A percentile compares a stretch with the other conserved stretches of the same genome.
phyloP scores from a whole-genome alignment of 768 basidiomycete species.

The Psilocybe subaeruginosa region DNA sequence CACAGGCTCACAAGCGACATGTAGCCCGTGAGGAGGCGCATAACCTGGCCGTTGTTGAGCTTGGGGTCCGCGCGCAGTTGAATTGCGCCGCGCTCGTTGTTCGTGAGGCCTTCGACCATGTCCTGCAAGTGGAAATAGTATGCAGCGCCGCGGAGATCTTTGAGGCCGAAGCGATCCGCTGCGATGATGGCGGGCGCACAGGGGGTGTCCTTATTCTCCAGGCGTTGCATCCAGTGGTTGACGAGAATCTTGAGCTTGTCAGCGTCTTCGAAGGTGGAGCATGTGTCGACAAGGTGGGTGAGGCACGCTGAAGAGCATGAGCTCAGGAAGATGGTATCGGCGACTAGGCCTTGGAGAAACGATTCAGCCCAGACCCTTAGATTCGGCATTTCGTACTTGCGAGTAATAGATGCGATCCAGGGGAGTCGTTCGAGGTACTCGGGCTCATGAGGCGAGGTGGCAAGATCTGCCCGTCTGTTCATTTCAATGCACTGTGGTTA shows the following conservation, averaged over 20 bases:
- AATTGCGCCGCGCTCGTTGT: constrained; percentile 29
- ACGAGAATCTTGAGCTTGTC: constrained; percentile 26
- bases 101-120: constrained; percentile 31
- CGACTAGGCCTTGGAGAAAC: constrained; percentile 33
- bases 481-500: neutral
- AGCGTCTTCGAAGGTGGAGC: constrained; percentile 21
- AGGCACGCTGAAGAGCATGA: constrained; percentile 39
- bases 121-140: constrained; percentile 42
- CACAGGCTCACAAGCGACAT: constrained; percentile 38
- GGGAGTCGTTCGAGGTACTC: constrained; percentile 41
- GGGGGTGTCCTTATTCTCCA: constrained; percentile 32
- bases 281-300: constrained; percentile 30
- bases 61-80: constrained; percentile 37
- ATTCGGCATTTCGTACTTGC: constrained; percentile 49
- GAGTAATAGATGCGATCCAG: constrained; percentile 49
- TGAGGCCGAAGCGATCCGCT: constrained; percentile 34
- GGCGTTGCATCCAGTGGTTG: constrained; percentile 32
- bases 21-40: constrained; percentile 38
- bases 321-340: constrained; percentile 29
- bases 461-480: constrained; percentile 47
- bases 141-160: constrained; percentile 35
- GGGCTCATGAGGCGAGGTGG: constrained; percentile 41
- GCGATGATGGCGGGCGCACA: constrained; percentile 40
- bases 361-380: constrained; percentile 48
- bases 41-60: constrained; percentile 38